Evolutionary conservation across 2,329 filamentous ascomycete species (phyloP).

Genomic region (Penicillium sp.): DNA sequence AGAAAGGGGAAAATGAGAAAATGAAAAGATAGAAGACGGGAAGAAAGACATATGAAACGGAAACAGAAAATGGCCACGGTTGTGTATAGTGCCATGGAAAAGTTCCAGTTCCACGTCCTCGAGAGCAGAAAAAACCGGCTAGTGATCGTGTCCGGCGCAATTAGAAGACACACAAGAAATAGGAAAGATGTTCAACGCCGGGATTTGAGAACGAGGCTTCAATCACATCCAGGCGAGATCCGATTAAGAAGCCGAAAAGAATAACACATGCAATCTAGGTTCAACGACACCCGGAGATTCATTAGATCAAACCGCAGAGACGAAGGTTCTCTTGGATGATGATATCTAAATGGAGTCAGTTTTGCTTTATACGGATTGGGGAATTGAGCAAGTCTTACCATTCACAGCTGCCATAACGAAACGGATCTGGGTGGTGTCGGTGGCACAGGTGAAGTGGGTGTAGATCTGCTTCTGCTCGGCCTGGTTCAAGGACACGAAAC

Average conservation of each 20-base stretch:
- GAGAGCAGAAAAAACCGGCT: slow-evolving; percentile 25
- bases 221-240: slow-evolving; percentile 22
- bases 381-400: slow-evolving; percentile 54
- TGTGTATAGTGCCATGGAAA: slow-evolving; percentile 15
- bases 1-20: slow-evolving; percentile 13
- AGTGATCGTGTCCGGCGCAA: slow-evolving; percentile 31
- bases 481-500: slow-evolving; percentile 97
- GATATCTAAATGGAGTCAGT: slow-evolving; percentile 63
- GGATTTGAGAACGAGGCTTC: slow-evolving; percentile 23
- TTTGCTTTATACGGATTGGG: background rate
- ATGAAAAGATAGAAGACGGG: slow-evolving; percentile 23
- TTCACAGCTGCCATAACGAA: slow-evolving; percentile 99
- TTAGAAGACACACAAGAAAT: slow-evolving; percentile 26
- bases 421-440: slow-evolving; percentile 96
- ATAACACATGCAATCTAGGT: slow-evolving; percentile 31
- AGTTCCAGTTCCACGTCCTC: slow-evolving; percentile 21
- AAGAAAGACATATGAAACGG: slow-evolving; percentile 25
- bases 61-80: slow-evolving; percentile 14
- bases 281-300: slow-evolving; percentile 28
- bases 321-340: slow-evolving; percentile 99
- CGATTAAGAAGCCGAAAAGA: slow-evolving; percentile 29
- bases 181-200: slow-evolving; percentile 23
- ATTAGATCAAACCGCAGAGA: slow-evolving; percentile 92
- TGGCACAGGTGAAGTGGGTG: slow-evolving; percentile 98
- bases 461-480: slow-evolving; percentile 99